Base-by-base conservation (phyloP, 2,329 filamentous ascomycete genomes). In the Fusarium mundagurra region DNA sequence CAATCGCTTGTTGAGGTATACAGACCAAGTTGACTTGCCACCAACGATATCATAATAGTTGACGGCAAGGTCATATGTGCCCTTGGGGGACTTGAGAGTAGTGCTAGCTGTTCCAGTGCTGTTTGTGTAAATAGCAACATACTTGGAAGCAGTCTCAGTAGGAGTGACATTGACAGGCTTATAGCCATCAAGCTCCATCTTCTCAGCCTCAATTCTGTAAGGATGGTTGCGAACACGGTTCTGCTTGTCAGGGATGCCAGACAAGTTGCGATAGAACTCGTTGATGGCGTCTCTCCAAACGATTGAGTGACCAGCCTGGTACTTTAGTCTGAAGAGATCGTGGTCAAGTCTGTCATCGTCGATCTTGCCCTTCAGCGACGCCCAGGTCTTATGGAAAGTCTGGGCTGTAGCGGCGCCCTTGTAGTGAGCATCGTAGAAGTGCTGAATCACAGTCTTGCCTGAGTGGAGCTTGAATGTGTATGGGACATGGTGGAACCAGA, bases 401-500 rank as follows among this genome's bases (percentile, higher is more conserved):
- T 93, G 90, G 0, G 89, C 91, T 2, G 85, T 88, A n/a, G 85
- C 86, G 10, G 90, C 88, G 12, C 90, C 90, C 13, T 82, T 80
- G 71, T 92, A 91, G 69, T 92, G 90, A 1, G 89, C 88, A 69
- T 92, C 87, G 76, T 92, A 92, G 79, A 92, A 91, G 76, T 91
- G 89, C 76, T 92, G 90, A 59, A 92, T 91, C 6, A 94, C 90
- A 0, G 92, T 92, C 80, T 91, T 89, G 17, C 91, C 90, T 1
- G 87, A 89, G 16, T 90, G 85, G 4, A 94, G 85, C 12, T 79
- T 81, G 44, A 92, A 88, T 0, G 89, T 92, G 78, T 92, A 94
- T 8, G 88, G 87, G 0, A 94, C 90, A 77, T 94, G 92, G 79
- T 94, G 92, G 82, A 94, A 94, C 92, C 92, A 94, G 5, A 94